Percentiles rank a stretch among this genome's conserved stretches.
Conservation (phyloP, 2,329 filamentous ascomycete genomes). For the Juglanconis juglandina region DNA sequence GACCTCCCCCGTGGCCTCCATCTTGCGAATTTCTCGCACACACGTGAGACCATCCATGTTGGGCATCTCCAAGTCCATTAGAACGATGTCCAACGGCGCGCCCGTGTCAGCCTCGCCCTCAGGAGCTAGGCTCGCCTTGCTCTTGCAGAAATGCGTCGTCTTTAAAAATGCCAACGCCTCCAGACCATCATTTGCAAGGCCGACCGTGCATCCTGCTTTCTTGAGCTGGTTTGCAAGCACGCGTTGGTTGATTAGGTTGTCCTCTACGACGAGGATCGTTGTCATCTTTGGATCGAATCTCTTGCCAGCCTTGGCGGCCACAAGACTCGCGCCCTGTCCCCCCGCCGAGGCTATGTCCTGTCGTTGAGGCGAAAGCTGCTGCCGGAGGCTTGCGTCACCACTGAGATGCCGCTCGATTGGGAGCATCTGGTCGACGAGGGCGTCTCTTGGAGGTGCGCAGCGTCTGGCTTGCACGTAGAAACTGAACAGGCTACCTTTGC, state of each 20-base stretch:
- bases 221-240: conserved; percentile 62
- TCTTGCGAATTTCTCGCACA: conserved; percentile 36
- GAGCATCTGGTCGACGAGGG: conserved; percentile 1
- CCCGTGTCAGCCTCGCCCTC: conserved; percentile 13
- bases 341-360: conserved; percentile 23
- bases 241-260: conserved; percentile 67
- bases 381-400: conserved; percentile 15
- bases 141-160: conserved; percentile 28
- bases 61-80: conserved; percentile 49
- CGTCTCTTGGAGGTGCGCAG: conserved; percentile 26
- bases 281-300: conserved; percentile 44
- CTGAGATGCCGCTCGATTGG: conserved; percentile 21
- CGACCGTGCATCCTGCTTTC: conserved; percentile 56
- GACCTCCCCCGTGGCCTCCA: conserved; percentile 32
- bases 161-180: conserved; percentile 46
- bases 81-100: conserved; percentile 33
- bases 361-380: conserved; percentile 23
- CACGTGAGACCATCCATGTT: conserved; percentile 46
- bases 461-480: conserved; percentile 59
- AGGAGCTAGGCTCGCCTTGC: neutral
- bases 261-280: conserved; percentile 62
- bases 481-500: conserved; percentile 58
- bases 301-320: conserved; percentile 19
- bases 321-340: conserved; percentile 21
- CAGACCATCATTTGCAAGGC: conserved; percentile 60